A percentile compares a stretch with the other conserved stretches of the same genome.
phyloP scores from a whole-genome alignment of 1,139 yeast species.

The Pichia sp. region DNA sequence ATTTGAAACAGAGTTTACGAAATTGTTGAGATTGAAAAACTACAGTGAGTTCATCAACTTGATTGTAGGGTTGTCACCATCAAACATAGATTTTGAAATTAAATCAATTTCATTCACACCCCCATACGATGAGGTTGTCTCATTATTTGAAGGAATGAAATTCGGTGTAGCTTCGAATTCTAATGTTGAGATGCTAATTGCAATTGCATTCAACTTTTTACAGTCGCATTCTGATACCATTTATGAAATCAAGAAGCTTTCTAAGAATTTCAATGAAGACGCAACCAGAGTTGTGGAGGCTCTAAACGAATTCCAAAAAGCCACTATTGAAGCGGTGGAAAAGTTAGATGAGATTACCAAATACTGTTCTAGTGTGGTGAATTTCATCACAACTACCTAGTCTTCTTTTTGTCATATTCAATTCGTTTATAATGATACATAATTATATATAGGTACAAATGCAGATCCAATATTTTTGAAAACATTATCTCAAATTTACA shows the following conservation, averaged over 20 bases:
- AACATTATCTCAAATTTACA: not conserved
- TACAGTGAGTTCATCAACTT: slow-evolving; percentile 49
- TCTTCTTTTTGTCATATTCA: not conserved
- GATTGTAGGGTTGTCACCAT: slow-evolving; percentile 65
- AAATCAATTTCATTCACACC: slow-evolving; percentile 65
- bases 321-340: slow-evolving; percentile 40
- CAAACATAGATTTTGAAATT: slow-evolving; percentile 79
- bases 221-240: slow-evolving; percentile 81
- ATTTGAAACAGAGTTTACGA: slow-evolving; percentile 76
- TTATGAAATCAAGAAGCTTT: slow-evolving; percentile 38
- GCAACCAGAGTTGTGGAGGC: slow-evolving; percentile 32
- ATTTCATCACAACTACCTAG: slow-evolving; percentile 47
- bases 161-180: slow-evolving; percentile 52
- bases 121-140: slow-evolving; percentile 59
- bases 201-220: slow-evolving; percentile 70
- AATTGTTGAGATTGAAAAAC: slow-evolving; percentile 51
- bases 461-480: not conserved
- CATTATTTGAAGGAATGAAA: slow-evolving; percentile 62
- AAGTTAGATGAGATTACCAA: slow-evolving; percentile 67
- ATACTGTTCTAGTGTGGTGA: slow-evolving; percentile 79
- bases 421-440: slow-evolving; percentile 1
- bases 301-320: slow-evolving; percentile 37
- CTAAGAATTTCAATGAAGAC: slow-evolving; percentile 18
- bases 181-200: slow-evolving; percentile 70
- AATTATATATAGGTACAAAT: not conserved